These are phyloP conservation scores for Gastrolobium bilobum DNA, from an alignment of 306 rosid species.

Conservation along the genomic window DNA sequence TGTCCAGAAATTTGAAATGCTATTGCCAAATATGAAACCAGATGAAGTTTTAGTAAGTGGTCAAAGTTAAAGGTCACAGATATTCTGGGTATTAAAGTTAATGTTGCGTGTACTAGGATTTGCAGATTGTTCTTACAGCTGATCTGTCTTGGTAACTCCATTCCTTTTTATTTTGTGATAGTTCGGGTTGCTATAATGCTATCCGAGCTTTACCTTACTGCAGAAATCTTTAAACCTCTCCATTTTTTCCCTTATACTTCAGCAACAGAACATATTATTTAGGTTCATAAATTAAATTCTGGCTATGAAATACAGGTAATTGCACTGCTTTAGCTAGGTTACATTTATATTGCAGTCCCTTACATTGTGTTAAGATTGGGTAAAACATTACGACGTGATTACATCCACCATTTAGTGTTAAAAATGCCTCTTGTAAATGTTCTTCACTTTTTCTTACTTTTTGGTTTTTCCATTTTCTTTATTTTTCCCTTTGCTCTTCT, in stretches of 20 bases:
- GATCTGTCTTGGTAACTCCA: neutral
- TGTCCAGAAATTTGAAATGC: neutral
- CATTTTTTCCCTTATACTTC: neutral
- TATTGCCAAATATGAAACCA: neutral
- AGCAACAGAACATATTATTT: neutral
- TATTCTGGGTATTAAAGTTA: neutral
- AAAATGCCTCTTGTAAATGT: neutral
- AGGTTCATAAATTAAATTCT: neutral
- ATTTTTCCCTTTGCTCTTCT: neutral
- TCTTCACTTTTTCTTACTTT: neutral
- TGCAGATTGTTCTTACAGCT: neutral
- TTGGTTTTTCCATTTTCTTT: neutral
- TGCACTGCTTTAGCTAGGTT: neutral
- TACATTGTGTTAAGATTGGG: neutral
- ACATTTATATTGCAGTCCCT: neutral
- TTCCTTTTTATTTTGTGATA: neutral
- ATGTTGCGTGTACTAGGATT: neutral
- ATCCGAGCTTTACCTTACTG: neutral
- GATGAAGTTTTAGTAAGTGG: neutral
- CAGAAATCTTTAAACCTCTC: neutral
- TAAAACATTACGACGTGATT: neutral
- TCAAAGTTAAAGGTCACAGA: neutral
- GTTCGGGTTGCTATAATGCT: neutral
- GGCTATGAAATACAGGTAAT: neutral
- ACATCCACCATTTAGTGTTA: neutral